Conservation (phyloP, 192 early-diverging fungal genomes). For the Backusella mclennaniae region DNA sequence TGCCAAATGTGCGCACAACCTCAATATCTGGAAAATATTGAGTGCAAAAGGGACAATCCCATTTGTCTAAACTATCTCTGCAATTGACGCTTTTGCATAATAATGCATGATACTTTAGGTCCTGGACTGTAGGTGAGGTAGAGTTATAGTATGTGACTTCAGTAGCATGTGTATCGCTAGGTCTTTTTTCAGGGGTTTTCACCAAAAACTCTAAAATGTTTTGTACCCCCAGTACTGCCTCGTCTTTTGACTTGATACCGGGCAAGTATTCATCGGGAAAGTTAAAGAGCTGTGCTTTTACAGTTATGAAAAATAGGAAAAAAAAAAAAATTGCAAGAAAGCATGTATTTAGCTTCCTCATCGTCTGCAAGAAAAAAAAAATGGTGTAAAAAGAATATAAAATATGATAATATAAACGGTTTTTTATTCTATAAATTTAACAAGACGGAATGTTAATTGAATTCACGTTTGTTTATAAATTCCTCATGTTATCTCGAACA, state of each 20-base stretch:
- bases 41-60: not conserved
- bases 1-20: not conserved
- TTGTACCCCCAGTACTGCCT: not conserved
- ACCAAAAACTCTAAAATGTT: not conserved
- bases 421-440: not conserved
- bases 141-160: not conserved
- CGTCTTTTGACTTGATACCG: not conserved
- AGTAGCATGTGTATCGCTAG: not conserved
- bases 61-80: constrained; percentile 2
- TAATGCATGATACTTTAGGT: not conserved
- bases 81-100: not conserved
- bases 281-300: not conserved
- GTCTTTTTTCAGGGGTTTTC: not conserved
- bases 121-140: not conserved
- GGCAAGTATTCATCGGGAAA: not conserved
- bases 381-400: not conserved
- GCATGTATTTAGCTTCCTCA: not conserved
- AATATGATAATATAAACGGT: not conserved
- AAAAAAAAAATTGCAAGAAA: not conserved
- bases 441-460: not conserved
- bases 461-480: not conserved
- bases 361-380: not conserved
- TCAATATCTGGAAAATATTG: not conserved
- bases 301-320: not conserved
- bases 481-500: not conserved